Base-by-base conservation (phyloP, 2,329 filamentous ascomycete genomes). In the Emergomyces pasteurianus region DNA sequence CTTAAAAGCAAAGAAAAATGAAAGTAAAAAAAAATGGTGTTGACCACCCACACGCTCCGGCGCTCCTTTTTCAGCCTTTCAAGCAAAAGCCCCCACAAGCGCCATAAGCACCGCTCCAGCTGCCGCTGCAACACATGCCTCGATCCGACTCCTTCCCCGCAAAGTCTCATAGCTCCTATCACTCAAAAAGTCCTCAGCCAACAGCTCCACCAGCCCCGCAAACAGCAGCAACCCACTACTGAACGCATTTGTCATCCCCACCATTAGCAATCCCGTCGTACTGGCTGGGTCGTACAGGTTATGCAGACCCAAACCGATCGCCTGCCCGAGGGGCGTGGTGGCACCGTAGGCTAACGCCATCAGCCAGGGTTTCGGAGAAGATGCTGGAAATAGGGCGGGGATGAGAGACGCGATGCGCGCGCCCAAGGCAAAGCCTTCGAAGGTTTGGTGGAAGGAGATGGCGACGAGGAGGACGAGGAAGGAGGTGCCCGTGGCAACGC, bases 221-320 rank as follows among this genome's bases (percentile, higher is more conserved):
- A 92, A 95, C 3, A 95, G 78, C 34, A 95, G 74, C 58, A 95
- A 77, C 0, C 90, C 90, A 58, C 87, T 86, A 10, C 87, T 91
- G 58, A 95, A 87, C 46, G 89, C 89, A 68, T 95, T 95, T 81
- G 92, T 94, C 70, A 92, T 84, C 8, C 90, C 90, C 6, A 95
- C 90, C 76, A 92, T 87, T 31, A 95, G 76, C 55, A 95, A 75
- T 0, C 90, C 90, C 0, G 85, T 83, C 69, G 89, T 82, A 67
- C 87, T 90, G 67, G 83, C 81, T 1, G 90, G 90, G 65, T 91
- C 89, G 73, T 95, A 95, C 64, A 94, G 76, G 42, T 84, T 85
- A 72, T 94, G 89, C 23, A 92, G 81, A 3, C 87, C 76, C 12
- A 95, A 78, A 0, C 90, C 90, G 60, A 95, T 88, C 1, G 89